Evolutionary conservation across 768 basidiomycete genomes (phyloP), one percentile per base, ranked within the genome.

Genomic region (Lactifluus hygrophoroides): DNA sequence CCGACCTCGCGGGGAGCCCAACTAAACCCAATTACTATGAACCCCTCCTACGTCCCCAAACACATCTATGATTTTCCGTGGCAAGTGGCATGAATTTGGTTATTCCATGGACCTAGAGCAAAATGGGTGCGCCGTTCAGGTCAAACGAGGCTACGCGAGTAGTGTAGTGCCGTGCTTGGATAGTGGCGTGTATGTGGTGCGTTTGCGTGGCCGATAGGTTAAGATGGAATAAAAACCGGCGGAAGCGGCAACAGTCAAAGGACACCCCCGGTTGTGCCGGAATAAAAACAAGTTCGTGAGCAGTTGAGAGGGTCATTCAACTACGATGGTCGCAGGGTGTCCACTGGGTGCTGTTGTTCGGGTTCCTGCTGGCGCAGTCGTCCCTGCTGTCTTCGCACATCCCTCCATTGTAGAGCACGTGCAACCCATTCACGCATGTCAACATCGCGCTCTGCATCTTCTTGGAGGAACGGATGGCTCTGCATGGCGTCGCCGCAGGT

Each of bases 401-500:
- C 66, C 51, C 70, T 67, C 43, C 64, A 61, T 10, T 65, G 67
- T 7, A 74, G 54, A 1, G 87, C 86, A 32, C 68, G 69, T 21
- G 74, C 74, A 11, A 94, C 88, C 94, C 94, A 97, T 11, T 74
- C 80, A 32, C 76, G 77, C 91, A 96, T 93, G 68, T 95, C 88
- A 17, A 94, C 89, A 7, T 83, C 72, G 5, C 82, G 76, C 16
- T 72, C 71, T 8, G 67, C 68, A 58, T 91, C 87, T 28, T 76
- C 75, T 17, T 74, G 72, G 49, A 95, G 77, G 79, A 90, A 95
- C 0, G 88, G 86, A 69, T 94, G 91, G 54, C 82, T 80, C 85
- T 86, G 66, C 16, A 16, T 37, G 21, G 50, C 1, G 32, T 37
- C 37, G 57, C 1, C 25, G 23, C n/a, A 28, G 3, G 38, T 42